Evolutionary conservation across 169 alveolate species (phyloP).

Genomic region (Plasmodium knowlesi): DNA sequence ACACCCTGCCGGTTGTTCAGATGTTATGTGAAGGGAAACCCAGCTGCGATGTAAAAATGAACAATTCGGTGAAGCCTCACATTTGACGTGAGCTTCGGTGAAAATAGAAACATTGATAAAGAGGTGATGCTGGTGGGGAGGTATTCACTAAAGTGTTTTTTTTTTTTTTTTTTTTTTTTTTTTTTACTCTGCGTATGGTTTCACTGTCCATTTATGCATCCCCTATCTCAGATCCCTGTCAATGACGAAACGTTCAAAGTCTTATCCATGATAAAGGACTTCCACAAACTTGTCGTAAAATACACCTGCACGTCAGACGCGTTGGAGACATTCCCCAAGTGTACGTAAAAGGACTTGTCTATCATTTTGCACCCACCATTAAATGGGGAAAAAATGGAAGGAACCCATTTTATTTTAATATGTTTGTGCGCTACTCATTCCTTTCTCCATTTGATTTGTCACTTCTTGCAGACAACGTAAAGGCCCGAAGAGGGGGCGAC

Average conservation of each 20-base stretch:
- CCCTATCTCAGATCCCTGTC: slow-evolving; percentile 20
- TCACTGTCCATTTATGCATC: background rate
- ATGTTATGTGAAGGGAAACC: slow-evolving; percentile 75
- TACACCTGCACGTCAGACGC: slow-evolving; percentile 41
- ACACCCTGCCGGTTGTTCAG: slow-evolving; percentile 74
- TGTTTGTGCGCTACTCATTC: background rate
- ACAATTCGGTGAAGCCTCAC: background rate
- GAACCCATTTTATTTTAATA: background rate
- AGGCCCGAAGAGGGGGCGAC: slow-evolving; percentile 58
- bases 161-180: background rate
- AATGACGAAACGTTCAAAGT: slow-evolving; percentile 69
- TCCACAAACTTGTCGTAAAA: slow-evolving; percentile 58
- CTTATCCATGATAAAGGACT: slow-evolving; percentile 59
- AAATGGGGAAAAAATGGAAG: background rate
- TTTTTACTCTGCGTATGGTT: background rate
- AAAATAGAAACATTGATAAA: background rate
- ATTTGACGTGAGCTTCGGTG: background rate
- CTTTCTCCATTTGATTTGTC: background rate
- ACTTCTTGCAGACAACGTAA: slow-evolving; percentile 33
- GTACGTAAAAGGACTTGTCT: slow-evolving; percentile 8
- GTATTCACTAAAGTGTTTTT: background rate
- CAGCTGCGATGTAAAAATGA: slow-evolving; percentile 50
- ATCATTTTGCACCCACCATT: background rate
- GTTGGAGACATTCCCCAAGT: slow-evolving; percentile 23
- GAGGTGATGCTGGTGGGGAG: background rate